Evolutionary conservation across 306 rosid genomes (phyloP).

Genomic region (Trifolium fragiferum): DNA sequence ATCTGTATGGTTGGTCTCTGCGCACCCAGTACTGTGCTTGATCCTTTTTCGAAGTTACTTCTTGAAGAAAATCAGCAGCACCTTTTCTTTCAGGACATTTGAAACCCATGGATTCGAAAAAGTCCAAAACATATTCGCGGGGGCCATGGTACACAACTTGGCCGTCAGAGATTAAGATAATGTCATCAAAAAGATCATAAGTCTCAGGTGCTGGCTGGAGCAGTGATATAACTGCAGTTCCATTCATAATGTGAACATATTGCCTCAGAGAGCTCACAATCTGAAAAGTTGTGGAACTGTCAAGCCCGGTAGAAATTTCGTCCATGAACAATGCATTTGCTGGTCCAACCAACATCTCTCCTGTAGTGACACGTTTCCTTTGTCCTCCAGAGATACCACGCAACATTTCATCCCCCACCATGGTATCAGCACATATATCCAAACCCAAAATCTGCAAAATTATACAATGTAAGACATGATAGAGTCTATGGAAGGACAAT

Average conservation of each 20-base stretch:
- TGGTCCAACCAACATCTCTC: conserved; percentile 68
- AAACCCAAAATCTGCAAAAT: conserved; percentile 71
- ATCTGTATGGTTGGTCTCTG: conserved; percentile 49
- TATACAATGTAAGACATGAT: background rate
- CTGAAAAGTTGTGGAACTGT: conserved; percentile 70
- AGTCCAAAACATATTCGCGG: conserved; percentile 56
- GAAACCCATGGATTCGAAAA: conserved; percentile 62
- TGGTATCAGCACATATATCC: conserved; percentile 75
- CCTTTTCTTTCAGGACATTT: conserved; percentile 67
- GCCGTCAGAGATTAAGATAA: conserved; percentile 64
- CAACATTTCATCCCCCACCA: conserved; percentile 57
- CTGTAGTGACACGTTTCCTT: conserved; percentile 77
- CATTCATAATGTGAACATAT: conserved; percentile 53
- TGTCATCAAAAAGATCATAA: conserved; percentile 62
- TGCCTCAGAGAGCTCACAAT: conserved; percentile 59
- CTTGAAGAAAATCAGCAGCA: conserved; percentile 67
- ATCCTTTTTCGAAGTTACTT: conserved; percentile 69
- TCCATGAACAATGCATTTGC: conserved; percentile 66
- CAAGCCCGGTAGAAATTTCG: conserved; percentile 68
- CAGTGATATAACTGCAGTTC: conserved; percentile 58
- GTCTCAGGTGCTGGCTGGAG: conserved; percentile 75
- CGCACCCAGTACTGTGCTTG: conserved; percentile 62
- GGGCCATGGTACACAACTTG: conserved; percentile 67
- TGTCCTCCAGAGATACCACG: conserved; percentile 90
- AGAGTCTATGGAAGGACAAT: background rate